phyloP scores from a whole-genome alignment of 345 rosid genomes.

The Trapa incisa region DNA sequence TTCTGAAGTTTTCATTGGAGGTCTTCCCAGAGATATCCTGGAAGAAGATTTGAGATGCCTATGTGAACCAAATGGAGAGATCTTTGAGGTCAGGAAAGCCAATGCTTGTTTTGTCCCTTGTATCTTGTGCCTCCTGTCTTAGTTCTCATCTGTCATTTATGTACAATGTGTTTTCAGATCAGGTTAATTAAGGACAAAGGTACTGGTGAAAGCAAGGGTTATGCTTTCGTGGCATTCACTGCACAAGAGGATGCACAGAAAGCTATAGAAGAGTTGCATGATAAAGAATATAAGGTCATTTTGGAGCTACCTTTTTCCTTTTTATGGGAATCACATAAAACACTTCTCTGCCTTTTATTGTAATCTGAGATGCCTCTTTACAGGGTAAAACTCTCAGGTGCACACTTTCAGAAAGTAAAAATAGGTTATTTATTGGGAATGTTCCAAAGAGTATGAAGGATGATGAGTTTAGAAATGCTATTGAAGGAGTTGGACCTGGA shows the following conservation, averaged over 20 bases:
- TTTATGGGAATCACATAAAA: neutral
- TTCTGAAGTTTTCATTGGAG: constrained; percentile 95
- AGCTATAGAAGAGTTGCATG: constrained; percentile 77
- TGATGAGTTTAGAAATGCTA: constrained; percentile 68
- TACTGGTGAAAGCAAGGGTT: constrained; percentile 93
- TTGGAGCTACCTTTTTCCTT: constrained; percentile 8
- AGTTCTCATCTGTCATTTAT: constrained; percentile 3
- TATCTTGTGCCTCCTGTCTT: constrained; percentile 4
- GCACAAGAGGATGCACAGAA: constrained; percentile 68
- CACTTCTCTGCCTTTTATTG: neutral
- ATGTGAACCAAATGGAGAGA: constrained; percentile 73
- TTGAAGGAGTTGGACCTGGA: constrained; percentile 88
- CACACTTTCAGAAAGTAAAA: constrained; percentile 86
- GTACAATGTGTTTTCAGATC: constrained; percentile 34
- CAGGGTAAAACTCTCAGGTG: constrained; percentile 95
- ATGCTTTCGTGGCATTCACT: constrained; percentile 74
- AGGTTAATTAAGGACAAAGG: constrained; percentile 86
- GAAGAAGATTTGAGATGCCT: constrained; percentile 85
- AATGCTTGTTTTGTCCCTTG: constrained; percentile 21
- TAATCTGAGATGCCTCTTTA: constrained; percentile 8
- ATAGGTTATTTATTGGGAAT: constrained; percentile 87
- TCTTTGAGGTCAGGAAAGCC: constrained; percentile 54
- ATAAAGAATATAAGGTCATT: constrained; percentile 80
- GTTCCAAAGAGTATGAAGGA: constrained; percentile 86
- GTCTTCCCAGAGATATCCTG: constrained; percentile 71